Base-by-base conservation (phyloP, 1,284 basidiomycete species). In the Cutaneotrichosporon sp. region DNA sequence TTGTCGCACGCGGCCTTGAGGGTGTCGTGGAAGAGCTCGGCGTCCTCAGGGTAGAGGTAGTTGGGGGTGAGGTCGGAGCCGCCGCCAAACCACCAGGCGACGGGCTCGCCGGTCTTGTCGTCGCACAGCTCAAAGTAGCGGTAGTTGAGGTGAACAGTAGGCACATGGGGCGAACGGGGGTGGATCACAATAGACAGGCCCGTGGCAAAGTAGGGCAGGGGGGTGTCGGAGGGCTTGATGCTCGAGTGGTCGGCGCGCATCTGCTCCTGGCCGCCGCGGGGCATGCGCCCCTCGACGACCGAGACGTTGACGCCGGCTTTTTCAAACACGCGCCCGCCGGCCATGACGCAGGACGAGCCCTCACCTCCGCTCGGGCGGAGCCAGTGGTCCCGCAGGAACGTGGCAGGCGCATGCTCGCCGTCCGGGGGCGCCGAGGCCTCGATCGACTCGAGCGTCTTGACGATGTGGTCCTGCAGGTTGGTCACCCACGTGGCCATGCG, bases 21-120 rank as follows among this genome's bases (percentile, higher is more conserved):
- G 2, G 87, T 89, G 36, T 76, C 67, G 81, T 99, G 97, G 82
- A 98, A 99, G 76, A 95, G 92, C 25, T 79, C 74, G 2, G 88
- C 92, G 76, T 99, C 95, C 64, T 90, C 89, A 64, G 88, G 87
- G 80, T 89, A 93, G 10, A 99, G 84, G 79, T 97, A 98, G 14
- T 89, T 89, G 0, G 97, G 97, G 0, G 97, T 99, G 51, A 99
- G 84, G 77, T 99, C 95, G 3, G 88, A 87, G n/a, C 95, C 95
- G 38, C 95, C 95, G 49, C 95, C 95, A 73, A 98, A 99, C 97
- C 97, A 99, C 94, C 95, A 99, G 10, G 93, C 89, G 42, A 93
- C 79, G 14, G 90, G 79, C 54, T 71, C 53, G n/a, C 67, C 67
- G 63, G 58, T 82, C 76, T 56, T 79, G 42, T 82, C 81, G 67